A percentile compares a stretch with the other conserved stretches of the same genome.
phyloP scores from a whole-genome alignment of 345 rosid genomes.

The Triadica sebifera region DNA sequence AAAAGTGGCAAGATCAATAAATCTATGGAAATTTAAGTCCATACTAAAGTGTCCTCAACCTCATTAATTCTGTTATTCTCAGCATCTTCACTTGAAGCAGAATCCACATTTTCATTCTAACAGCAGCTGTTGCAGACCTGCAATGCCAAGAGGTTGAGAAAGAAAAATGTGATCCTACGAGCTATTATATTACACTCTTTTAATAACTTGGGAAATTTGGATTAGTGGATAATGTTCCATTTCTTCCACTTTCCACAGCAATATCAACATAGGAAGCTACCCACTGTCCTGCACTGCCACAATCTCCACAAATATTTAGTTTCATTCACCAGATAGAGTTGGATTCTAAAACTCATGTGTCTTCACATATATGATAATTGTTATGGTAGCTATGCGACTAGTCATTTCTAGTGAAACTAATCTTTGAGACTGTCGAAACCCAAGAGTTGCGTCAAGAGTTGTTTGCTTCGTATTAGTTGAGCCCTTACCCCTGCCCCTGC shows the following conservation, averaged over 20 bases:
- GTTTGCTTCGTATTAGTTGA: conserved; percentile 74
- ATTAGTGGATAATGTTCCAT: conserved; percentile 1
- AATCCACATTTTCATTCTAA: conserved; percentile 65
- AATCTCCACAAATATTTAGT: neutral
- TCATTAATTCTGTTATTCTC: conserved; percentile 45
- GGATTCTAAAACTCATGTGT: neutral
- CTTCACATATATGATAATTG: neutral
- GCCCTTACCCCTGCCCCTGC: conserved; percentile 49
- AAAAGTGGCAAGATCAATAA: neutral
- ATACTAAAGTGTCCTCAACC: conserved; percentile 61
- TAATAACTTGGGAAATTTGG: neutral
- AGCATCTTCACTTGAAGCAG: conserved; percentile 82
- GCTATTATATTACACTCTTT: neutral
- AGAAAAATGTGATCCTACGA: neutral
- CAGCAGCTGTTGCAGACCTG: conserved; percentile 60
- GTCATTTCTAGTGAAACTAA: conserved; percentile 17
- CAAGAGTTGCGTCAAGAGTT: conserved; percentile 73
- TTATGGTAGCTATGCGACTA: neutral
- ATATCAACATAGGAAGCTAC: neutral
- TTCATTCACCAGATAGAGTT: too few species aligned
- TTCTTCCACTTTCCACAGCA: neutral
- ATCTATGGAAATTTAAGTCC: conserved; percentile 25
- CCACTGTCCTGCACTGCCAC: neutral
- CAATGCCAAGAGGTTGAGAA: conserved; percentile 15
- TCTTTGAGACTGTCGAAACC: conserved; percentile 82